phyloP scores from a whole-genome alignment of 1,284 basidiomycete species.

The Bjerkandera adusta region DNA sequence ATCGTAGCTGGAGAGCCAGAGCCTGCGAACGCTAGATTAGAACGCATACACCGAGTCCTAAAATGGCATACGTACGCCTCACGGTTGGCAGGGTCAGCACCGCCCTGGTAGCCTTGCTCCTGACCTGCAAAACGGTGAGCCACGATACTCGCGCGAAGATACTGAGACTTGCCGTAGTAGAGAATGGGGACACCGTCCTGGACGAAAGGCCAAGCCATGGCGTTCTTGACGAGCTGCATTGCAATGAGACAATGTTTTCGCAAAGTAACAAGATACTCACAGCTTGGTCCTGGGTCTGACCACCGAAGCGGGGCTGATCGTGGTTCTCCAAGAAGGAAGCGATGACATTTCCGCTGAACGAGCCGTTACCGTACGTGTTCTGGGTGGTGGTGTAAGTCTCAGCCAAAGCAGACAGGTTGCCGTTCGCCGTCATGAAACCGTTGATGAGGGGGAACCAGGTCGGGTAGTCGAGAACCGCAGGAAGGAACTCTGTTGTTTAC shows the following conservation, averaged over 20 bases:
- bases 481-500: constrained; percentile 52
- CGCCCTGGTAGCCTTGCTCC: constrained; percentile 31
- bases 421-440: constrained; percentile 60
- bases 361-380: constrained; percentile 44
- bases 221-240: constrained; percentile 29
- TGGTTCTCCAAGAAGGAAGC: constrained; percentile 83
- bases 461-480: constrained; percentile 72
- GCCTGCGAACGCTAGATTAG: constrained; percentile 31
- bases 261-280: constrained; percentile 34
- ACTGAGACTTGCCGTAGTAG: constrained; percentile 58
- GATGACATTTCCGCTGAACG: constrained; percentile 35
- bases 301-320: constrained; percentile 74
- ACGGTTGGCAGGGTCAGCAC: constrained; percentile 48
- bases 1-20: constrained; percentile 57
- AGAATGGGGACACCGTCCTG: constrained; percentile 69
- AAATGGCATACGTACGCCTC: constrained; percentile 47
- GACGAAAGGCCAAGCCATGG: constrained; percentile 39
- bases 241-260: constrained; percentile 43
- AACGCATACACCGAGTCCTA: constrained; percentile 1
- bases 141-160: constrained; percentile 23
- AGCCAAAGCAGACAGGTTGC: constrained; percentile 60
- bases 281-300: constrained; percentile 55
- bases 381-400: constrained; percentile 52
- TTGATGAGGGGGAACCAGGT: constrained; percentile 63
- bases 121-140: constrained; percentile 20